These are phyloP conservation scores for Exophiala viscosa DNA, from an alignment of 2,329 filamentous ascomycete genomes.

Conservation along the genomic window DNA sequence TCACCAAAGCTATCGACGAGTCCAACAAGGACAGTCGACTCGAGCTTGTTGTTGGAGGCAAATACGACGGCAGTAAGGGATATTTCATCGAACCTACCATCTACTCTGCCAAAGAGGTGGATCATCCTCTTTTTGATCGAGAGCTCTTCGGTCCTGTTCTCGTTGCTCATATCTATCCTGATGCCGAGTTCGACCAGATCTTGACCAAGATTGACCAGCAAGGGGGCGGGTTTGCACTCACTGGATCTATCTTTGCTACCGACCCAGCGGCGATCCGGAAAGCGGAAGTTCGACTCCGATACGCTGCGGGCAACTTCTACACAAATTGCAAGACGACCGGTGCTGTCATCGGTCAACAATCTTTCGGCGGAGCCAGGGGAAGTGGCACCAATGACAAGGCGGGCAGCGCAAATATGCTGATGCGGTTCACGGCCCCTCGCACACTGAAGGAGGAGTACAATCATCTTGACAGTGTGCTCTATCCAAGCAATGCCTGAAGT, in stretches of 20 bases:
- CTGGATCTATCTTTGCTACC: slow-evolving; percentile 50
- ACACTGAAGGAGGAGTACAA: slow-evolving; percentile 53
- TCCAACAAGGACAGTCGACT: slow-evolving; percentile 66
- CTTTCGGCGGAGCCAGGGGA: slow-evolving; percentile 52
- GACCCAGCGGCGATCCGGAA: slow-evolving; percentile 48
- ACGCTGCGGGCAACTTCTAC: slow-evolving; percentile 57
- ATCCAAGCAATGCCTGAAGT: slow-evolving; percentile 21
- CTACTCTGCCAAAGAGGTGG: slow-evolving; percentile 64
- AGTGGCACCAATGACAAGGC: slow-evolving; percentile 58
- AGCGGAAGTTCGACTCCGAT: slow-evolving; percentile 51
- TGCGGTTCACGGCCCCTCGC: slow-evolving; percentile 51
- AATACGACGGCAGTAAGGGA: slow-evolving; percentile 67
- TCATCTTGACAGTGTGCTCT: slow-evolving; percentile 27
- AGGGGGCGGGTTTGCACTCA: slow-evolving; percentile 46
- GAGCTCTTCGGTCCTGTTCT: slow-evolving; percentile 76
- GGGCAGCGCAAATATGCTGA: slow-evolving; percentile 49
- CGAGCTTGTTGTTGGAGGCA: slow-evolving; percentile 67
- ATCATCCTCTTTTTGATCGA: slow-evolving; percentile 64
- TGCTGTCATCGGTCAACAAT: slow-evolving; percentile 55
- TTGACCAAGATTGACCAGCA: slow-evolving; percentile 41
- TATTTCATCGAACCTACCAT: slow-evolving; percentile 76
- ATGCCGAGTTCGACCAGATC: slow-evolving; percentile 40
- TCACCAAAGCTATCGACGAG: slow-evolving; percentile 66
- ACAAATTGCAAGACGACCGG: slow-evolving; percentile 58
- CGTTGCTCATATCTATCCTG: slow-evolving; percentile 69